Percentiles rank a stretch among this genome's conserved stretches.
These are phyloP conservation scores for Eucalyptus erythrocorys DNA, from an alignment of 345 rosid species.

Conservation along the genomic window DNA sequence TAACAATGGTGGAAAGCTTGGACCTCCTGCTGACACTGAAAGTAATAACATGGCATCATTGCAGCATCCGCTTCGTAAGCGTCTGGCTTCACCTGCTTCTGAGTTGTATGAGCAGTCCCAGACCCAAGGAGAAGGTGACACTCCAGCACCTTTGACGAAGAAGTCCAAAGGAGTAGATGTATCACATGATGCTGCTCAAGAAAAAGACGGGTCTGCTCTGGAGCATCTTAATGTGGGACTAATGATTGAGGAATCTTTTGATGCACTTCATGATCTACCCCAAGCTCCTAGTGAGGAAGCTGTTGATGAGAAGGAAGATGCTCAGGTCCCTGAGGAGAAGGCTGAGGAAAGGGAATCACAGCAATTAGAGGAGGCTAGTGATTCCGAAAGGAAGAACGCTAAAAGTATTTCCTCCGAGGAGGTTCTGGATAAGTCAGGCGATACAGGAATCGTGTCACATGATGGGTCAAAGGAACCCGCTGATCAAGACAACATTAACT, in stretches of 20 bases:
- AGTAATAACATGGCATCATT: slow-evolving; percentile 16
- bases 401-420: slow-evolving; percentile 15
- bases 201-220: slow-evolving; percentile 10
- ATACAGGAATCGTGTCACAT: slow-evolving; percentile 18
- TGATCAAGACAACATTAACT: slow-evolving; percentile 2
- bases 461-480: slow-evolving; percentile 34
- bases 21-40: slow-evolving; percentile 37
- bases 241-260: slow-evolving; percentile 36
- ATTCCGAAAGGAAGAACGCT: background rate
- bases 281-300: slow-evolving; percentile 24
- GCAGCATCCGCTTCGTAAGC: slow-evolving; percentile 52
- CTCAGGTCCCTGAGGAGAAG: slow-evolving; percentile 37
- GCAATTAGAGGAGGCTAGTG: background rate
- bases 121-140: slow-evolving; percentile 33
- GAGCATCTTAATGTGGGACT: slow-evolving; percentile 23
- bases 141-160: slow-evolving; percentile 36
- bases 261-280: slow-evolving; percentile 20
- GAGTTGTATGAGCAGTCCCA: slow-evolving; percentile 39
- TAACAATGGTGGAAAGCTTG: slow-evolving; percentile 26
- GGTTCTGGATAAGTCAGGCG: slow-evolving; percentile 34
- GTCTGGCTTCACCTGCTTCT: slow-evolving; percentile 36
- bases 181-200: slow-evolving; percentile 22
- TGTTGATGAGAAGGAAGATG: slow-evolving; percentile 55
- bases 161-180: slow-evolving; percentile 49
- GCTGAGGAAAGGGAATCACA: background rate